Percentiles rank a stretch among this genome's conserved stretches.
These are phyloP conservation scores for Colletotrichum higginsianum DNA, from an alignment of 2,329 filamentous ascomycete genomes.

Conservation along the genomic window DNA sequence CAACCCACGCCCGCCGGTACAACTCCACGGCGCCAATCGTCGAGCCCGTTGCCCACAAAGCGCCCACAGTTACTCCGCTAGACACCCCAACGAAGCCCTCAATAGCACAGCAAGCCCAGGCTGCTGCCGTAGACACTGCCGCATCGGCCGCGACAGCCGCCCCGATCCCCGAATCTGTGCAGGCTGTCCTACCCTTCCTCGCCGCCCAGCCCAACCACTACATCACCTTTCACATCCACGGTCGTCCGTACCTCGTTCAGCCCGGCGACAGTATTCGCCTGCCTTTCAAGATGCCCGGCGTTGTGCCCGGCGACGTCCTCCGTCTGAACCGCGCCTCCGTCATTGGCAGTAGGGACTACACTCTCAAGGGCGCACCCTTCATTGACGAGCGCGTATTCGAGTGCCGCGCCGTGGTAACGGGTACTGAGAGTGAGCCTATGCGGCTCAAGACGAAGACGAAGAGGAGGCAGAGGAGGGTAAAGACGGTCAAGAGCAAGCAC, in stretches of 20 bases:
- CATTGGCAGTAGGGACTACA: conserved; percentile 91
- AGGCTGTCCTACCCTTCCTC: conserved; percentile 77
- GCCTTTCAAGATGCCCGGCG: conserved; percentile 84
- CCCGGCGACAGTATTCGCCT: conserved; percentile 82
- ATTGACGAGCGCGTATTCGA: conserved; percentile 88
- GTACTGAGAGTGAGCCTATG: conserved; percentile 85
- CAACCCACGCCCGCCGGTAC: conserved; percentile 56
- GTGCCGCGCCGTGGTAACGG: conserved; percentile 88
- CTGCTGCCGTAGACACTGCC: conserved; percentile 14
- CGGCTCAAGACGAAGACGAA: conserved; percentile 86
- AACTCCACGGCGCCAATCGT: conserved; percentile 66
- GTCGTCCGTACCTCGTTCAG: conserved; percentile 84
- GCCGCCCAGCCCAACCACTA: conserved; percentile 82
- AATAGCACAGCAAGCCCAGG: conserved; percentile 29
- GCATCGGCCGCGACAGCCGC: conserved; percentile 47
- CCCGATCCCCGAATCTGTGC: conserved; percentile 69
- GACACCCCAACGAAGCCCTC: conserved; percentile 20
- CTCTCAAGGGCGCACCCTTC: conserved; percentile 85
- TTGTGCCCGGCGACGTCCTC: conserved; percentile 85
- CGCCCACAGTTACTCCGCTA: conserved; percentile 42
- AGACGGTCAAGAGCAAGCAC: conserved; percentile 90
- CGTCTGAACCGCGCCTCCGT: conserved; percentile 88
- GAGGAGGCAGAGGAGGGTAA: conserved; percentile 80
- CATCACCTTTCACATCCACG: conserved; percentile 85
- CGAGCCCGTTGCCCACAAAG: conserved; percentile 51